These are phyloP conservation scores for Candida suzukii DNA, from an alignment of 805 yeast genomes.

Conservation along the genomic window DNA sequence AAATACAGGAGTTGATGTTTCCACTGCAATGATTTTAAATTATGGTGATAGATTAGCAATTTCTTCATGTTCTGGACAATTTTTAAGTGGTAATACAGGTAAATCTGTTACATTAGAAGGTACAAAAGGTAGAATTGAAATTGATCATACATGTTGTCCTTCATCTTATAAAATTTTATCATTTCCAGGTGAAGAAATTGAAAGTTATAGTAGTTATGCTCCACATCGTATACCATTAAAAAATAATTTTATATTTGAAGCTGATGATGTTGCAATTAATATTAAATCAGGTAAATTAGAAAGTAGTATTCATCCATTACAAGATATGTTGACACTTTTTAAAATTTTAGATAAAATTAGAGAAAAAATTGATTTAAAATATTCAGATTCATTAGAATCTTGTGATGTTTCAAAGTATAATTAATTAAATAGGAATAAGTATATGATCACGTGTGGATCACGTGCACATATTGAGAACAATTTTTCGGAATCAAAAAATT, in stretches of 20 bases:
- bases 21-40: constrained; percentile 28
- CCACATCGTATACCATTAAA: constrained; percentile 5
- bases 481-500: too few species aligned
- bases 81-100: background rate
- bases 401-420: too few species aligned
- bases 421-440: too few species aligned
- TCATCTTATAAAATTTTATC: constrained; percentile 23
- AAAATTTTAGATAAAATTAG: constrained; percentile 39
- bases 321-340: constrained; percentile 39
- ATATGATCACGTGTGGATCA: too few species aligned
- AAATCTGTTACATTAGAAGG: constrained; percentile 11
- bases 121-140: constrained; percentile 12
- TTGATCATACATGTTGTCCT: constrained; percentile 12
- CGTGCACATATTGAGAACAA: too few species aligned
- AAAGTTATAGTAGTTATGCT: constrained; percentile 8
- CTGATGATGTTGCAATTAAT: constrained; percentile 44
- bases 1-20: constrained; percentile 36
- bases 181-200: constrained; percentile 14
- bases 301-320: constrained; percentile 28
- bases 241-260: constrained; percentile 39
- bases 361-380: constrained; percentile 33
- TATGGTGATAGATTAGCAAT: constrained; percentile 34
- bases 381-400: constrained; percentile 20
- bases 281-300: constrained; percentile 31
- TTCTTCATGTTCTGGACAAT: constrained; percentile 21